Evolutionary conservation across 805 yeast species (phyloP).

Genomic region (Kodamaea kakaduensis): DNA sequence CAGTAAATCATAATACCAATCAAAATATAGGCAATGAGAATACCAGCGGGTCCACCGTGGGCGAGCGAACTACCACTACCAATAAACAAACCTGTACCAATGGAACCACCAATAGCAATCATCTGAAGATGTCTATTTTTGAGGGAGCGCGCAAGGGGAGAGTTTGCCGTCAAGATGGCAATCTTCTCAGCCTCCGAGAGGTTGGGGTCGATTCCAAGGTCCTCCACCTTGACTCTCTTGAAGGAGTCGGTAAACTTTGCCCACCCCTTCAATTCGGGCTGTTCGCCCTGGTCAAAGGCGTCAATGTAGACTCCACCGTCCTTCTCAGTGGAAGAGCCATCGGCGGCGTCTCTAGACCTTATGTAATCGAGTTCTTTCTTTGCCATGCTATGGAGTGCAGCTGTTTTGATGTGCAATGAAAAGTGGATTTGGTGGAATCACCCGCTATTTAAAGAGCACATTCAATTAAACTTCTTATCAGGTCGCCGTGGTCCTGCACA

Average conservation of each 20-base stretch:
- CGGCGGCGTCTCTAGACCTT: constrained; percentile 33
- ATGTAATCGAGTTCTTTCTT: constrained; percentile 41
- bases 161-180: constrained; percentile 41
- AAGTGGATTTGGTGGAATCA: too few relatives aligned
- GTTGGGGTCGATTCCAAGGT: constrained; percentile 43
- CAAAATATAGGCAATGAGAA: constrained; percentile 36
- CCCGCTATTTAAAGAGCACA: too few relatives aligned
- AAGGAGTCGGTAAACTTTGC: constrained; percentile 28
- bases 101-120: constrained; percentile 82
- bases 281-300: constrained; percentile 22
- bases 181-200: constrained; percentile 44
- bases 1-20: constrained; percentile 35
- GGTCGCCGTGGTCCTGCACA: too few relatives aligned
- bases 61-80: constrained; percentile 63
- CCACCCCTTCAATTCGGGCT: constrained; percentile 14
- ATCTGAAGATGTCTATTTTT: constrained; percentile 67
- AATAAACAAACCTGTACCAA: constrained; percentile 80
- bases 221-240: constrained; percentile 29
- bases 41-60: constrained; percentile 69
- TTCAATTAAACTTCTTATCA: too few relatives aligned
- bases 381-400: constrained; percentile 29
- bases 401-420: too few relatives aligned
- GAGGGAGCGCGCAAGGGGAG: constrained; percentile 48
- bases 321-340: constrained; percentile 34
- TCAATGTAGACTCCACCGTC: constrained; percentile 36